These are phyloP conservation scores for Lophium mytilinum DNA, from an alignment of 495 filamentous ascomycete species.

Conservation along the genomic window DNA sequence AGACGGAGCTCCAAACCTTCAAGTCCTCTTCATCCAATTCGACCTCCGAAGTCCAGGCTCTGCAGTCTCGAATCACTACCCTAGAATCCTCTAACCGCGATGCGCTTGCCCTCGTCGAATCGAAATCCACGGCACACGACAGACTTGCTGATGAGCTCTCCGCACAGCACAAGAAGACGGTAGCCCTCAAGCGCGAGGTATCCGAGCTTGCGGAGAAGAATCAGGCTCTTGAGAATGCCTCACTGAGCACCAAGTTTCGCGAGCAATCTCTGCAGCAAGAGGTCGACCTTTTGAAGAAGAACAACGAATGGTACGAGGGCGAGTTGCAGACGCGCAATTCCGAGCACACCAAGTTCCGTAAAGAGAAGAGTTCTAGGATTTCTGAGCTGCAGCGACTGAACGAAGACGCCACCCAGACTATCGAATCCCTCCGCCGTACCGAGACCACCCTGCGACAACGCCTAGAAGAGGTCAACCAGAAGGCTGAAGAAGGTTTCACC, in stretches of 20 bases:
- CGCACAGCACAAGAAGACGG: constrained; percentile 75
- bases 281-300: constrained; percentile 72
- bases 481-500: constrained; percentile 71
- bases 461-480: constrained; percentile 74
- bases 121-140: constrained; percentile 81
- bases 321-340: constrained; percentile 82
- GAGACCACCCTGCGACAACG: constrained; percentile 73
- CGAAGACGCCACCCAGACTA: constrained; percentile 67
- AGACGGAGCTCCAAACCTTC: constrained; percentile 72
- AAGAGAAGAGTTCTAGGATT: constrained; percentile 84
- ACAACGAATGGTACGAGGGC: constrained; percentile 83
- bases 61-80: constrained; percentile 71
- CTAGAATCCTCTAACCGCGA: constrained; percentile 89
- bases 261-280: constrained; percentile 86
- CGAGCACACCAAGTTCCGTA: constrained; percentile 83
- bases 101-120: constrained; percentile 75
- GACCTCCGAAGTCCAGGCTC: constrained; percentile 63
- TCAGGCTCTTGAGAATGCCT: constrained; percentile 69
- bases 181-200: constrained; percentile 73
- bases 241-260: constrained; percentile 70
- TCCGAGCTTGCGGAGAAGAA: constrained; percentile 70
- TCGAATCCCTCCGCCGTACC: constrained; percentile 68
- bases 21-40: constrained; percentile 69
- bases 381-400: constrained; percentile 79
- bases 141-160: constrained; percentile 77